Conservation (phyloP, 2,329 filamentous ascomycete genomes). For the Fusarium lateritium region DNA sequence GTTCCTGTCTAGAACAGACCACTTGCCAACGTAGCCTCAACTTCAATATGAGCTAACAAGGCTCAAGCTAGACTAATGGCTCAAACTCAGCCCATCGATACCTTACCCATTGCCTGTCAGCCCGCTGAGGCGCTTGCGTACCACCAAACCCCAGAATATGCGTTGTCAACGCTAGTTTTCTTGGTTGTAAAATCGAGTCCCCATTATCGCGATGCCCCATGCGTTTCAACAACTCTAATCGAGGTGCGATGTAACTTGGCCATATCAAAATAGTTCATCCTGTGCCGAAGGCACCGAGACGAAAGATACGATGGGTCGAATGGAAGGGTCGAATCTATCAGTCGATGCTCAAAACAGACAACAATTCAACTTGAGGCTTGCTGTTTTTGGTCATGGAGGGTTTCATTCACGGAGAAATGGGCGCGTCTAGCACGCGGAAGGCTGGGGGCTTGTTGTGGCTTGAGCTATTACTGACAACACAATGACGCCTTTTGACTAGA, state of each 20-base stretch:
- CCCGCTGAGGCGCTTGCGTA: slow-evolving; percentile 28
- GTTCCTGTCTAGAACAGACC: slow-evolving; percentile 13
- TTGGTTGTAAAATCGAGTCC: slow-evolving; percentile 8
- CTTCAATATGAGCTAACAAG: slow-evolving; percentile 20
- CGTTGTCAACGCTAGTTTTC: slow-evolving; percentile 33
- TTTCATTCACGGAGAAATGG: slow-evolving; percentile 14
- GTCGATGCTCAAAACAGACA: slow-evolving; percentile 5
- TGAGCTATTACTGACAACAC: slow-evolving; percentile 30
- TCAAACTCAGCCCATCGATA: slow-evolving; percentile 24
- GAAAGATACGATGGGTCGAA: slow-evolving; percentile 3
- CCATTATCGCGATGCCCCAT: slow-evolving; percentile 19
- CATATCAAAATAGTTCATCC: slow-evolving; percentile 20
- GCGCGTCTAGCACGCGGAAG: slow-evolving; percentile 41
- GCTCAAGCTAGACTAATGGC: slow-evolving; percentile 35
- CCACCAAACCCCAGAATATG: slow-evolving; percentile 25
- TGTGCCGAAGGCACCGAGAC: slow-evolving; percentile 18
- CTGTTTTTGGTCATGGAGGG: slow-evolving; percentile 28
- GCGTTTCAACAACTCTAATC: slow-evolving; percentile 30
- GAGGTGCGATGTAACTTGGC: slow-evolving; percentile 34
- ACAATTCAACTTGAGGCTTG: slow-evolving; percentile 14
- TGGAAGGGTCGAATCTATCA: slow-evolving; percentile 17
- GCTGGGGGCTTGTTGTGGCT: slow-evolving; percentile 23
- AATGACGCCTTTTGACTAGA: slow-evolving; percentile 19
- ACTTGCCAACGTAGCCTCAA: slow-evolving; percentile 18
- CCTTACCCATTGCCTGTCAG: slow-evolving; percentile 33